Base-by-base conservation (phyloP, 495 filamentous ascomycete genomes). In the Melanomma pulvis-pyrius region DNA sequence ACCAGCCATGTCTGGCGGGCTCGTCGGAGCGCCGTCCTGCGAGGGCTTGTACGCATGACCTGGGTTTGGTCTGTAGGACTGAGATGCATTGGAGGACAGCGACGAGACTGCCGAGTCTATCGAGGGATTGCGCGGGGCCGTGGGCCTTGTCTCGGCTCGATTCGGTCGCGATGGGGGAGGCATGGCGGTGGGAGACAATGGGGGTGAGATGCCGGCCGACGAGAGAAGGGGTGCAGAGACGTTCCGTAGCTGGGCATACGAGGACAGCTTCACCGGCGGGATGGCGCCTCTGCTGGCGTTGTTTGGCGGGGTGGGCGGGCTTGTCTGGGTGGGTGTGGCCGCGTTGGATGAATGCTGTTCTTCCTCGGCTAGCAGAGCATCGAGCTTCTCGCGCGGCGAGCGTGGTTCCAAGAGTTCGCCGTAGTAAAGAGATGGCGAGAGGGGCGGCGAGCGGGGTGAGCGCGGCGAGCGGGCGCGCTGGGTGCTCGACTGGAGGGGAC, bases 91-190 rank as follows among this genome's bases (percentile, higher is more conserved):
- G n/a, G 88, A 86, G 8, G 92, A 96, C 46, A 92, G 82, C 5
- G 90, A 89, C 0, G 93, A 98, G 26, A 96, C 90, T 0, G 92
- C 90, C 8, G 94, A 97, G 73, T 98, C 94, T 70, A 97, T 97
- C 36, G 94, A 98, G 1, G 92, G 92, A 51, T 89, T 98, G 66
- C 93, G 87, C 59, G 89, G 87, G 25, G 67, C 59, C 70, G 84
- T 80, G 52, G 79, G 74, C 36, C 86, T 80, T 61, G 66, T 49
- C 0, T 75, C 75, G 9, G 39, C 39, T 32, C 68, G 62, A 36
- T 61, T 61, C 25, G 73, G 73, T 24, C 55, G 59, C 56, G 73
- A 68, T 19, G 73, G 67, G 1, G 73, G 66, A 7, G 65, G 61
- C 68, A 70, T 68, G 57, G 65, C 67, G 17, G 61, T 64, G 26